phyloP scores from a whole-genome alignment of 768 basidiomycete species.

The Termitomyces sp. region DNA sequence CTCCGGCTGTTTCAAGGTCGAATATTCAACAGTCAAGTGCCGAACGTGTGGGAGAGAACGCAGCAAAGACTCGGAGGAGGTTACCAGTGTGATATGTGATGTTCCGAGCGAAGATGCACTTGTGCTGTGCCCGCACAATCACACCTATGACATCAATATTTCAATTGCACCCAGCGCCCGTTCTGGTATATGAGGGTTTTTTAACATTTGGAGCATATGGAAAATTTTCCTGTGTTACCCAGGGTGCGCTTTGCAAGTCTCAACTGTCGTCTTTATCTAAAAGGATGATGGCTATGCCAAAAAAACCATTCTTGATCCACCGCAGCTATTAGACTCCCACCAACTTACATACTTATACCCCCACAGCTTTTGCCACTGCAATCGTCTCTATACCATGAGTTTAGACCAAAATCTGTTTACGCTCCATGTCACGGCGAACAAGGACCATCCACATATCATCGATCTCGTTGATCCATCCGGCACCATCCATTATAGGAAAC shows the following conservation, averaged over 20 bases:
- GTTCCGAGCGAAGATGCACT: too few species aligned
- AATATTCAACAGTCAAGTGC: too few species aligned
- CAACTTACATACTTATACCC: slow-evolving; percentile 12
- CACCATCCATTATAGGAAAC: slow-evolving; percentile 68
- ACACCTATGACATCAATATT: neutral
- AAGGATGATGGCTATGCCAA: slow-evolving; percentile 7
- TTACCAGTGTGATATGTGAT: too few species aligned
- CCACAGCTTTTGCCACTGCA: neutral
- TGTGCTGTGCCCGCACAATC: too few species aligned
- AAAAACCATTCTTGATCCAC: slow-evolving; percentile 5
- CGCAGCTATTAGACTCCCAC: slow-evolving; percentile 7
- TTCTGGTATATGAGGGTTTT: neutral
- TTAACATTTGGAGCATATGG: neutral
- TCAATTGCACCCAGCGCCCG: too few species aligned
- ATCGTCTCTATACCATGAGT: slow-evolving; percentile 49
- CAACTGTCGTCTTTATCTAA: slow-evolving; percentile 1
- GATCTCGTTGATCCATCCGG: slow-evolving; percentile 71
- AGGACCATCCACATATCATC: slow-evolving; percentile 55
- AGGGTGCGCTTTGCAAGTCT: neutral
- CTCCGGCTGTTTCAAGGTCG: too few species aligned
- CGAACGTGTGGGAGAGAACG: too few species aligned
- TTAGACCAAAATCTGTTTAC: slow-evolving; percentile 87
- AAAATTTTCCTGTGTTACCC: neutral
- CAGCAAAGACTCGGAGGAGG: too few species aligned
- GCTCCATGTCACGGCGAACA: slow-evolving; percentile 57